Conservation (phyloP, 179 eudicot species). For the Silene vulgaris region DNA sequence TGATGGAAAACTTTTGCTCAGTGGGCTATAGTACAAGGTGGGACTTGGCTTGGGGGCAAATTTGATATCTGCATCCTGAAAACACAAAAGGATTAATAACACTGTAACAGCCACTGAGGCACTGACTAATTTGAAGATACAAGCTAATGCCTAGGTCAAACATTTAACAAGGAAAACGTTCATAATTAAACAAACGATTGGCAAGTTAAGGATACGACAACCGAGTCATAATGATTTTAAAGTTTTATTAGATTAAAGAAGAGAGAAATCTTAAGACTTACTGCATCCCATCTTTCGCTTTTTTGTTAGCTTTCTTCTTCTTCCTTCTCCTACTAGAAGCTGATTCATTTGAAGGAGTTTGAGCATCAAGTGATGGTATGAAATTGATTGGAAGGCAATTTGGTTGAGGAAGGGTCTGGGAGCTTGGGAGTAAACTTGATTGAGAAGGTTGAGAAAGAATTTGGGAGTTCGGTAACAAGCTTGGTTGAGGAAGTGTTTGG, state of each 20-base stretch:
- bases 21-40: slow-evolving; percentile 10
- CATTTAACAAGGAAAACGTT: background rate
- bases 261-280: slow-evolving; percentile 20
- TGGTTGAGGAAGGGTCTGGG: slow-evolving; percentile 14
- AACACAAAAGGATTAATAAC: background rate
- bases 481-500: slow-evolving; percentile 2
- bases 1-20: background rate
- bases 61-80: slow-evolving; percentile 14
- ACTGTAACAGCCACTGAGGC: no score
- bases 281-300: slow-evolving; percentile 23
- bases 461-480: background rate
- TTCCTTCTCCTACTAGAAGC: slow-evolving; percentile 28
- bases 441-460: background rate
- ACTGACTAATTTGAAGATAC: background rate
- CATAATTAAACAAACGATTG: background rate
- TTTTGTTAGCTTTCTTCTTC: slow-evolving; percentile 37
- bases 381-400: slow-evolving; percentile 17
- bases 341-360: slow-evolving; percentile 18
- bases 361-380: slow-evolving; percentile 26
- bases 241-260: background rate
- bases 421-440: slow-evolving; percentile 16
- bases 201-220: background rate
- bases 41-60: slow-evolving; percentile 14
- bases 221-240: background rate
- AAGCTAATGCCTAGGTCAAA: background rate